Conservation (phyloP, 257 asterid species). For the Primulina tabacum region DNA sequence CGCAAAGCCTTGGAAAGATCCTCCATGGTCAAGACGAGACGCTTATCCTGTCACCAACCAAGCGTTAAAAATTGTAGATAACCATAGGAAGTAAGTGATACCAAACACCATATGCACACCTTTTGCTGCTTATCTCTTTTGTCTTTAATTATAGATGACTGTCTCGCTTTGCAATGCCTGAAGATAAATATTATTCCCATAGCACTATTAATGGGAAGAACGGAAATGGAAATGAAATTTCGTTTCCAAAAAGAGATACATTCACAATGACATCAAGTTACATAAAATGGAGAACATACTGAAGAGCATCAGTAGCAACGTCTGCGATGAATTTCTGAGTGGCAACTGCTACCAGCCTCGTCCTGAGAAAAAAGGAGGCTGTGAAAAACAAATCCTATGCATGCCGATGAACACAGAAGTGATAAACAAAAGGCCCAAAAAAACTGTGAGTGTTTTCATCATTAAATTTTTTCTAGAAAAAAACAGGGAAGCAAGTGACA, state of each 20-base stretch:
- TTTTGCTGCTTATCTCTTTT: constrained; percentile 94
- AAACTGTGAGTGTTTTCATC: too few species aligned
- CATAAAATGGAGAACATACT: constrained; percentile 47
- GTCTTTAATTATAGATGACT: constrained; percentile 71
- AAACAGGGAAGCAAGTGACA: constrained; percentile 4
- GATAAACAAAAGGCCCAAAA: background rate
- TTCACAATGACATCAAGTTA: constrained; percentile 2
- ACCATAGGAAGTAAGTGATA: constrained; percentile 8
- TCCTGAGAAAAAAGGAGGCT: constrained; percentile 36
- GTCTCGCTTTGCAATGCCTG: constrained; percentile 96
- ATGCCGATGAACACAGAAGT: background rate
- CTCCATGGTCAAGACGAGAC: constrained; percentile 88
- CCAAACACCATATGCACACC: constrained; percentile 39
- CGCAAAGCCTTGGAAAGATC: constrained; percentile 90
- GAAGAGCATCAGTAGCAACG: constrained; percentile 96
- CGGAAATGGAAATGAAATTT: constrained; percentile 3
- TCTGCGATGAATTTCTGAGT: constrained; percentile 97
- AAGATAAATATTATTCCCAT: constrained; percentile 18
- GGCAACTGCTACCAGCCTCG: constrained; percentile 96
- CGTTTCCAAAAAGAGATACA: background rate
- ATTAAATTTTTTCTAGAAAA: background rate
- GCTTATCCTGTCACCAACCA: constrained; percentile 69
- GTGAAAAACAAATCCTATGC: constrained; percentile 3
- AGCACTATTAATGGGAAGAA: constrained; percentile 2
- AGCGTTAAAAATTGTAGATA: constrained; percentile 25